Conservation (phyloP, 2,329 filamentous ascomycete genomes). For the Venturia nashicola region DNA sequence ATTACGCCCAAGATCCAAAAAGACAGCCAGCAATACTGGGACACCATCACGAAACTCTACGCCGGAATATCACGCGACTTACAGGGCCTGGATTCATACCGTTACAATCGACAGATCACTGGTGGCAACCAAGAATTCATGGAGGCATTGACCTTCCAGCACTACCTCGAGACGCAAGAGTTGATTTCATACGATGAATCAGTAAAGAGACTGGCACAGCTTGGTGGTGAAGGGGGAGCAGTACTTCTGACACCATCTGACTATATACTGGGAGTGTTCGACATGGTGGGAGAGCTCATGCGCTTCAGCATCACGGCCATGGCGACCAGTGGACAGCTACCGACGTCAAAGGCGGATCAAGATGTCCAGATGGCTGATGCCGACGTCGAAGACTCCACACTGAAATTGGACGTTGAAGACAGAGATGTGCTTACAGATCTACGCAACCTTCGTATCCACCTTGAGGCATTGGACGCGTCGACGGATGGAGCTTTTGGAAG, state of each 20-base stretch:
- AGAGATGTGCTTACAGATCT: slow-evolving; percentile 70
- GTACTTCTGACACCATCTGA: slow-evolving; percentile 66
- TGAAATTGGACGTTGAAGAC: slow-evolving; percentile 11
- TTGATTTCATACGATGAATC: slow-evolving; percentile 59
- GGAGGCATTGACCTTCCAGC: slow-evolving; percentile 77
- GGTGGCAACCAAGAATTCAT: slow-evolving; percentile 84
- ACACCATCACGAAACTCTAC: slow-evolving; percentile 60
- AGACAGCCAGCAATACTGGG: slow-evolving; percentile 56
- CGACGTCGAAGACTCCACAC: slow-evolving; percentile 8
- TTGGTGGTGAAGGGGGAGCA: slow-evolving; percentile 29
- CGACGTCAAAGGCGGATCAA: slow-evolving; percentile 22
- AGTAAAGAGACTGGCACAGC: slow-evolving; percentile 21
- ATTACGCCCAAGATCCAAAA: slow-evolving; percentile 58
- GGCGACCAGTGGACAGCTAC: slow-evolving; percentile 54
- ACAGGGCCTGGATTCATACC: slow-evolving; percentile 64
- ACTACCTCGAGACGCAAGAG: slow-evolving; percentile 70
- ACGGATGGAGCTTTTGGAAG: slow-evolving; percentile 41
- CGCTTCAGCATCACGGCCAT: slow-evolving; percentile 81
- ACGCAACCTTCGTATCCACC: slow-evolving; percentile 60
- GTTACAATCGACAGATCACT: slow-evolving; percentile 69
- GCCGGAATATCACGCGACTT: slow-evolving; percentile 58
- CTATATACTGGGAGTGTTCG: slow-evolving; percentile 83
- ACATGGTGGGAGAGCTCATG: slow-evolving; percentile 95
- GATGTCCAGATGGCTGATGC: slow-evolving; percentile 23
- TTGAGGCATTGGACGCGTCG: slow-evolving; percentile 58